These are phyloP conservation scores for Aspergillus novoparasiticus DNA, from an alignment of 2,329 filamentous ascomycete species.

Conservation along the genomic window DNA sequence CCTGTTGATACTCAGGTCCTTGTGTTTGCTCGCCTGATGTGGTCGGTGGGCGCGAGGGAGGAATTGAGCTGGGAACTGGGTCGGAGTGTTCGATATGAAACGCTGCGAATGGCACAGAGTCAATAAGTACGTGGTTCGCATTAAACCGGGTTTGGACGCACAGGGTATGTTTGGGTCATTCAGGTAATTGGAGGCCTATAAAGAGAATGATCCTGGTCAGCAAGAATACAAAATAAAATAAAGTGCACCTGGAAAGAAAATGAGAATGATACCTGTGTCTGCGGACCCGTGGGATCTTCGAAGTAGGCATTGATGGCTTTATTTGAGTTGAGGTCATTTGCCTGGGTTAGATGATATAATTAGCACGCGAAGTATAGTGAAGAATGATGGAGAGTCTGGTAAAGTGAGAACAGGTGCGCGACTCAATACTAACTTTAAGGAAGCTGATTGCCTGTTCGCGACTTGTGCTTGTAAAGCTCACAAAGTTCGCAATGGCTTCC, in stretches of 20 bases:
- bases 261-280: constrained; percentile 31
- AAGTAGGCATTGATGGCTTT: constrained; percentile 52
- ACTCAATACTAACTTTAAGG: constrained; percentile 37
- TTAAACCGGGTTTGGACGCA: constrained; percentile 19
- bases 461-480: constrained; percentile 43
- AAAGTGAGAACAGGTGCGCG: background rate
- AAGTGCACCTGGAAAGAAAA: background rate
- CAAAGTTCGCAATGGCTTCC: constrained; percentile 44
- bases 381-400: background rate
- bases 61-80: constrained; percentile 36
- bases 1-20: constrained; percentile 23
- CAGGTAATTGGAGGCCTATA: constrained; percentile 25
- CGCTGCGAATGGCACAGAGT: constrained; percentile 26
- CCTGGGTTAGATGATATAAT: constrained; percentile 33
- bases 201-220: background rate
- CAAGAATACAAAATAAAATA: no score
- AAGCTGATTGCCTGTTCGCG: constrained; percentile 45
- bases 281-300: constrained; percentile 44
- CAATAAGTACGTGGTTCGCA: background rate
- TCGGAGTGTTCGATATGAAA: constrained; percentile 43
- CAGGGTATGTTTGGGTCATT: constrained; percentile 29
- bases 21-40: constrained; percentile 36
- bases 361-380: constrained; percentile 9
- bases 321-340: constrained; percentile 47
- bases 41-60: constrained; percentile 52